Base-by-base conservation (phyloP, 2,329 filamentous ascomycete species). In the Juglanconis oblonga region DNA sequence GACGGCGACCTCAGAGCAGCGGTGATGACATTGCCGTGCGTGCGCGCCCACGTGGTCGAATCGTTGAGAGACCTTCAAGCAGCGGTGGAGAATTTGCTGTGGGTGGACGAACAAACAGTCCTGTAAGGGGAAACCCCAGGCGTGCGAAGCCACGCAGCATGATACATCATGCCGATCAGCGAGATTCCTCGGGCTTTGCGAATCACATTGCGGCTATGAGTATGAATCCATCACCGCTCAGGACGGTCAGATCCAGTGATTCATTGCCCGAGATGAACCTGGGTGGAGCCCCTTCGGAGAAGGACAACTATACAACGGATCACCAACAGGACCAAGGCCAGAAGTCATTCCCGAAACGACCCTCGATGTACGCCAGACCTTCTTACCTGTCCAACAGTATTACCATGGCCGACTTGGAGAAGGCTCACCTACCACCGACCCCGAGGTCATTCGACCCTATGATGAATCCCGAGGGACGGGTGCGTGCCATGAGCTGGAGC, bases 401-500 rank as follows among this genome's bases (percentile, higher is more conserved):
- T 14, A 57, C 44, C 44, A 14, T 48, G 53, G n/a, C 50, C 11
- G 45, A 59, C 35, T 51, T 51, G 31, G 17, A 13, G 35, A 52
- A 36, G 1, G 44, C 40, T n/a, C 36, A 24, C 9, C 36, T 33
- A 24, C 42, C 60, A 14, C 52, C 50, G 1, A 67, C 64, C 64
- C 70, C 77, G 61, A 78, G 77, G 9, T 75, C 74, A 3, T 73
- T 73, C 65, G 73, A 77, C 38, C 70, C 75, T 1, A 42, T 51
- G 3, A 17, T 44, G 11, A 56, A 50, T 33, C 29, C 44, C 35
- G 32, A 70, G 14, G 57, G 66, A 11, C 67, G 67, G n/a, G 57
- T 64, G 17, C 67, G 68, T 31, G 64, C 61, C 29, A 58, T 64
- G 1, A 72, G 69, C 42, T 62, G 68, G 65, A 65, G 61, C 54